Evolutionary conservation across 2,329 filamentous ascomycete species (phyloP).

Genomic region (Cytospora paraplurivora): DNA sequence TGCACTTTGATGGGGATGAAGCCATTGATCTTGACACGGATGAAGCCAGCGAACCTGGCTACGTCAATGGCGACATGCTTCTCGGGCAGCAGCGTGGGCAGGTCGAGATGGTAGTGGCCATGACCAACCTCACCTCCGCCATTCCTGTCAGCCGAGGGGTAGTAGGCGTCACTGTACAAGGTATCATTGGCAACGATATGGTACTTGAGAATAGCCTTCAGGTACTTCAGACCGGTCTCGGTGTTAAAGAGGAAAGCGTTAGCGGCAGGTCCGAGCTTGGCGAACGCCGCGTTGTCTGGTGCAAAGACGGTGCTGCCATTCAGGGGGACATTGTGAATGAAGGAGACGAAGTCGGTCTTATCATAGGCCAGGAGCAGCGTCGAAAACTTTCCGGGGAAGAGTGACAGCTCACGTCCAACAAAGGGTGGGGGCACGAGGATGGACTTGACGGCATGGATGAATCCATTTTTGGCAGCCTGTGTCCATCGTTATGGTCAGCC

Average conservation of each 20-base stretch:
- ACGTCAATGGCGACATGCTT: constrained; percentile 73
- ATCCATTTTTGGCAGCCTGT: constrained; percentile 73
- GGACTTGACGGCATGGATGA: constrained; percentile 75
- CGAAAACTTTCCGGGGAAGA: constrained; percentile 76
- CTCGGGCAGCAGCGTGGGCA: constrained; percentile 71
- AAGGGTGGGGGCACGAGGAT: constrained; percentile 76
- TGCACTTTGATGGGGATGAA: constrained; percentile 65
- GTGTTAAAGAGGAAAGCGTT: constrained; percentile 87
- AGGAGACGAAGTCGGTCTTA: constrained; percentile 71
- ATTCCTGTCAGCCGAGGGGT: constrained; percentile 51
- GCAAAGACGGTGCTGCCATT: constrained; percentile 78
- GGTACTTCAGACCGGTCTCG: constrained; percentile 69
- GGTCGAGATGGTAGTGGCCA: constrained; percentile 65
- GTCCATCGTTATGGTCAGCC: neutral
- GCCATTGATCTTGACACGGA: constrained; percentile 75
- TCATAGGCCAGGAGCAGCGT: constrained; percentile 74
- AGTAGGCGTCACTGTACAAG: constrained; percentile 82
- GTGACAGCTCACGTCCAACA: constrained; percentile 54
- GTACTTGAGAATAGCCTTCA: constrained; percentile 77
- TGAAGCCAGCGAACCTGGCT: constrained; percentile 65
- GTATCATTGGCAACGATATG: constrained; percentile 74
- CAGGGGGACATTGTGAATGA: constrained; percentile 55
- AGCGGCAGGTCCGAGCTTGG: constrained; percentile 67
- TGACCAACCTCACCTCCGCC: constrained; percentile 39
- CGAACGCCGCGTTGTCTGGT: constrained; percentile 79